Evolutionary conservation across 306 rosid genomes (phyloP).

Genomic region (Medicago lupulina): DNA sequence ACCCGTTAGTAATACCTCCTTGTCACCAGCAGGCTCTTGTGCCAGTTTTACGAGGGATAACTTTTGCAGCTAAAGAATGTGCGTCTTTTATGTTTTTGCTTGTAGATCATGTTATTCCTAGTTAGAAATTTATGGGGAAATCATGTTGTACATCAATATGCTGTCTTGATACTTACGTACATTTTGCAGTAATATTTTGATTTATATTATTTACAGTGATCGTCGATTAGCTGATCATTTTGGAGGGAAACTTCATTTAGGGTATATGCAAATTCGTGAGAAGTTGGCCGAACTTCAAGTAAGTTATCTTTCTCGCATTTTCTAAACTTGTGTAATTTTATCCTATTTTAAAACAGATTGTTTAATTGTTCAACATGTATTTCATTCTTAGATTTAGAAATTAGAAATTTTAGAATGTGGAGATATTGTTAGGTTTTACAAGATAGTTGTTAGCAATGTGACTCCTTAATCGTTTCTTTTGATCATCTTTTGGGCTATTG

Average conservation of each 20-base stretch:
- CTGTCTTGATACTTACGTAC: conserved; percentile 38
- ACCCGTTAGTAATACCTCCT: conserved; percentile 98
- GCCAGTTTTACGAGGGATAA: conserved; percentile 99
- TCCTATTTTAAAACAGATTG: conserved; percentile 13
- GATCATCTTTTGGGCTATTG: conserved; percentile 23
- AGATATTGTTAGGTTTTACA: conserved; percentile 30
- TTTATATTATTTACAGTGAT: conserved; percentile 72
- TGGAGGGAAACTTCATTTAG: conserved; percentile 99
- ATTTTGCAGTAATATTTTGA: conserved; percentile 48
- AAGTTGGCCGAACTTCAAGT: conserved; percentile 95
- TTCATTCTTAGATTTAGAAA: not conserved
- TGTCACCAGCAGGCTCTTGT: conserved; percentile 99
- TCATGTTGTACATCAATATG: conserved; percentile 42
- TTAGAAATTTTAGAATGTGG: not conserved
- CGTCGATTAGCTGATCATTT: conserved; percentile 99
- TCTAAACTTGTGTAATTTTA: conserved; percentile 15
- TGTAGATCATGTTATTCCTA: conserved; percentile 84
- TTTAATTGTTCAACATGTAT: not conserved
- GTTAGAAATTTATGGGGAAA: conserved; percentile 64
- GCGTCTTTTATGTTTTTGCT: conserved; percentile 96
- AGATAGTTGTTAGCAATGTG: conserved; percentile 25
- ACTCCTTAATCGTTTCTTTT: conserved; percentile 22
- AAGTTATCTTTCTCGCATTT: conserved; percentile 42
- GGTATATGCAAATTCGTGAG: conserved; percentile 99
- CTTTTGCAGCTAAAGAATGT: conserved; percentile 99